phyloP scores from a whole-genome alignment of 2,329 filamentous ascomycete genomes.

The Fusarium mexicanum region DNA sequence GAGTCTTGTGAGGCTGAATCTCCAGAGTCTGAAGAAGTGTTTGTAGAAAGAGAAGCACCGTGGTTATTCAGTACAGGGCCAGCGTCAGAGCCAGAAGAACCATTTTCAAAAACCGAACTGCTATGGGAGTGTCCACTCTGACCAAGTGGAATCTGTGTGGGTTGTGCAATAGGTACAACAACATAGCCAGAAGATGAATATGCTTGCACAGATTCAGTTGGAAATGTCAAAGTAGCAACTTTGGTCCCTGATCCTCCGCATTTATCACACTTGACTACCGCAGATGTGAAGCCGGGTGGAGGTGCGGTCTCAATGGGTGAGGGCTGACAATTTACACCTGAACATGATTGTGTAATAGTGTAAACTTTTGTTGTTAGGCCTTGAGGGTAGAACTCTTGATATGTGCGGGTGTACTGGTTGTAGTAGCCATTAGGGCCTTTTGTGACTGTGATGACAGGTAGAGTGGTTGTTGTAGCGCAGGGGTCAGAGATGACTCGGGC shows the following conservation, averaged over 20 bases:
- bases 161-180: not conserved
- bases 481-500: not conserved
- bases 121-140: not conserved
- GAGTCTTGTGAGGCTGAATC: not conserved
- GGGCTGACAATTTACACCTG: not conserved
- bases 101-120: not conserved
- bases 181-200: slow-evolving; percentile 16
- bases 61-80: not conserved
- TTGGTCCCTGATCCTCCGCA: not conserved
- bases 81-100: not conserved
- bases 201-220: not conserved
- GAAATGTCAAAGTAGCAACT: slow-evolving; percentile 6
- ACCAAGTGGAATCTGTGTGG: not conserved
- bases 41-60: not conserved
- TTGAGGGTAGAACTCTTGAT: not conserved
- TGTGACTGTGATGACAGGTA: not conserved
- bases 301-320: slow-evolving; percentile 2
- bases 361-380: not conserved
- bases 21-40: not conserved
- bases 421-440: not conserved
- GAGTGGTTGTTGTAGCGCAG: not conserved
- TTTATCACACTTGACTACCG: slow-evolving; percentile 1
- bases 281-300: slow-evolving; percentile 6
- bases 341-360: slow-evolving; percentile 3
- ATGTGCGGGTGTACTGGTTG: slow-evolving; percentile 1